Base-by-base conservation (phyloP, 2,329 filamentous ascomycete species). In the Zymoseptoria tritici region DNA sequence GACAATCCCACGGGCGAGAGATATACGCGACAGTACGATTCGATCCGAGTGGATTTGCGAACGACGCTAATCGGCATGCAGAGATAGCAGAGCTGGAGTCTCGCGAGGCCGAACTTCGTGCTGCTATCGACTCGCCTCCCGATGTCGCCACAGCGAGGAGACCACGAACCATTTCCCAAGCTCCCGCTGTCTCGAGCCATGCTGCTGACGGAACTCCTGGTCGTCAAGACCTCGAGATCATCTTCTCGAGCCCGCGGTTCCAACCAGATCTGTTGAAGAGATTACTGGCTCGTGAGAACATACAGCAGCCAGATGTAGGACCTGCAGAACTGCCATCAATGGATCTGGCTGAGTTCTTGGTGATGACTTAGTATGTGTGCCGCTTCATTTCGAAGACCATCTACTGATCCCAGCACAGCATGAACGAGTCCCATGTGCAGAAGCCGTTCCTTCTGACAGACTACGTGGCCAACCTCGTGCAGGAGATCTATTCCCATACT, bases 401-500 rank as follows among this genome's bases (percentile, higher is more conserved):
- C 42, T 24, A n/a, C 29, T 51, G 4, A 24, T 11, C 20, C 31
- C 2, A 29, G 8, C n/a, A 9, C 36, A 62, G 61, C 24, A 57
- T 65, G 19, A 53, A 54, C 3, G 54, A 56, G 51, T 64, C 61
- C 9, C 62, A 64, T 46, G 56, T 64, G 19, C 61, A 61, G 21
- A 55, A 58, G 19, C 60, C 61, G 0, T 59, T 63, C 50, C 36
- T 63, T 24, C 54, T 53, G 5, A 24, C 56, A 4, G 11, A 22
- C 2, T 59, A 63, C 13, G 55, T 63, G 1, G 22, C 55, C n/a
- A 52, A 55, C 13, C 57, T 63, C 24, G 26, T 61, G 51, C 46
- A 54, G 24, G 56, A 56, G 53, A 57, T 58, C 4, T 63, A 61
- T 26, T 52, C 11, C 3, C 56, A 64, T 7, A 26, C 51, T 24